Conservation (phyloP, 2,329 filamentous ascomycete genomes). For the Fusarium scirpi region DNA sequence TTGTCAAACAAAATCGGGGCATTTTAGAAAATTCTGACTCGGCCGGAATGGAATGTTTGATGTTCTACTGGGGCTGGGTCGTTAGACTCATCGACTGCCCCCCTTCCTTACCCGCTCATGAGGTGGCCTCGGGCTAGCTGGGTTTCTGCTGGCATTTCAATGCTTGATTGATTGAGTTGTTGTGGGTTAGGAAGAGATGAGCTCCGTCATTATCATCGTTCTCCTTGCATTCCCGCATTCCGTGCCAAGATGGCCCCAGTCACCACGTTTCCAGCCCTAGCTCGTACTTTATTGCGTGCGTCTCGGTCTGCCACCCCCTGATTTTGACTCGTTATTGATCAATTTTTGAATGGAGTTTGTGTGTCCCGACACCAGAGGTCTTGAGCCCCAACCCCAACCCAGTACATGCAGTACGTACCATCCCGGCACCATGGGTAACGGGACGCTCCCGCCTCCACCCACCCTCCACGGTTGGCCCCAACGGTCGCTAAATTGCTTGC, state of each 20-base stretch:
- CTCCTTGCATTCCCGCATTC: conserved; percentile 44
- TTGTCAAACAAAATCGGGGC: conserved; percentile 40
- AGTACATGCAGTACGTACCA: conserved; percentile 33
- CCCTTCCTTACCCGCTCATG: conserved; percentile 28
- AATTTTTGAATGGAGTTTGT: conserved; percentile 24
- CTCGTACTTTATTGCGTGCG: conserved; percentile 27
- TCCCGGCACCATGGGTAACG: conserved; percentile 22
- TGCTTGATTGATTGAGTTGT: conserved; percentile 26
- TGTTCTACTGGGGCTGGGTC: conserved; percentile 20
- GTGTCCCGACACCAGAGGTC: conserved; percentile 36
- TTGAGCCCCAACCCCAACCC: conserved; percentile 37
- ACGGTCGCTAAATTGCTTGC: conserved; percentile 33
- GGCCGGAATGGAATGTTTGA: conserved; percentile 35
- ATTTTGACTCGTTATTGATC: conserved; percentile 4
- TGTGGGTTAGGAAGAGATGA: conserved; percentile 35
- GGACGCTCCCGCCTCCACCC: conserved; percentile 30
- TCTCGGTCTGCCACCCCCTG: conserved; percentile 22
- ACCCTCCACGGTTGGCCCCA: conserved; percentile 12
- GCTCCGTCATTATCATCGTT: conserved; percentile 36
- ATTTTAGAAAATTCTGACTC: conserved; percentile 37
- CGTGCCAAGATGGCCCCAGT: conserved; percentile 36
- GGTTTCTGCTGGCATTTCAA: conserved; percentile 24
- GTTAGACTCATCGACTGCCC: conserved; percentile 21
- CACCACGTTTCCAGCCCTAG: conserved; percentile 43
- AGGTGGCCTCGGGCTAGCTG: conserved; percentile 35